Conservation (phyloP, 2,329 filamentous ascomycete species). For the Colletotrichum camelliae region DNA sequence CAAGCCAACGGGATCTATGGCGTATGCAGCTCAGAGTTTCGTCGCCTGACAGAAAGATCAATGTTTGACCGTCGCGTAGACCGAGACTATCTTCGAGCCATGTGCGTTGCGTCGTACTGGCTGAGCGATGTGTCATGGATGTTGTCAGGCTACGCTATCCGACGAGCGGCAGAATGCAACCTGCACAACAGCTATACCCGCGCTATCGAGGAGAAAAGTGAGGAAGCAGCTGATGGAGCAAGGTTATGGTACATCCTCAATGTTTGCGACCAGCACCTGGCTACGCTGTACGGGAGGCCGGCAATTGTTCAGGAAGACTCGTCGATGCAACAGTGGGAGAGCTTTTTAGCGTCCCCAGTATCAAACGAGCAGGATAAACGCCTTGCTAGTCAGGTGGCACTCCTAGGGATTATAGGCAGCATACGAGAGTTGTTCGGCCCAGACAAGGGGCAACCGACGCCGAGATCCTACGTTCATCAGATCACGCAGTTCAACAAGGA, state of each 20-base stretch:
- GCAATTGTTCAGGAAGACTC: slow-evolving; percentile 63
- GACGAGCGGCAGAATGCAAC: slow-evolving; percentile 53
- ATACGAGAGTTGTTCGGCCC: slow-evolving; percentile 60
- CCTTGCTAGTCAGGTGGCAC: slow-evolving; percentile 61
- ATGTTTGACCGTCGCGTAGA: slow-evolving; percentile 40
- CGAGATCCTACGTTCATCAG: slow-evolving; percentile 56
- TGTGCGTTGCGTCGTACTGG: slow-evolving; percentile 68
- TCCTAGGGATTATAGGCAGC: slow-evolving; percentile 63
- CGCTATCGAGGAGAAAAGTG: slow-evolving; percentile 40
- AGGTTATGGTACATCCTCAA: slow-evolving; percentile 67
- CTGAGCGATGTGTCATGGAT: slow-evolving; percentile 68
- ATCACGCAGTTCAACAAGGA: slow-evolving; percentile 35
- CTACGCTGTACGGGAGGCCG: slow-evolving; percentile 64
- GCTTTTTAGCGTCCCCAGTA: slow-evolving; percentile 56
- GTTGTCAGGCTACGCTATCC: slow-evolving; percentile 59
- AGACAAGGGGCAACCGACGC: slow-evolving; percentile 56
- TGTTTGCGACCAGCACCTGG: slow-evolving; percentile 66
- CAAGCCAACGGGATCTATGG: slow-evolving; percentile 56
- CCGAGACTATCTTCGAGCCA: slow-evolving; percentile 60
- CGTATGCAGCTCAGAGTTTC: slow-evolving; percentile 59
- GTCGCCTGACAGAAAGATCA: slow-evolving; percentile 54
- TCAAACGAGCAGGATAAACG: slow-evolving; percentile 60
- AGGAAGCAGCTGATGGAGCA: slow-evolving; percentile 56
- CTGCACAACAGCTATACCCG: slow-evolving; percentile 47
- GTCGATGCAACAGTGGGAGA: slow-evolving; percentile 62